Base-by-base conservation (phyloP, 495 filamentous ascomycete genomes). In the Symbiotaphrina buchneri region DNA sequence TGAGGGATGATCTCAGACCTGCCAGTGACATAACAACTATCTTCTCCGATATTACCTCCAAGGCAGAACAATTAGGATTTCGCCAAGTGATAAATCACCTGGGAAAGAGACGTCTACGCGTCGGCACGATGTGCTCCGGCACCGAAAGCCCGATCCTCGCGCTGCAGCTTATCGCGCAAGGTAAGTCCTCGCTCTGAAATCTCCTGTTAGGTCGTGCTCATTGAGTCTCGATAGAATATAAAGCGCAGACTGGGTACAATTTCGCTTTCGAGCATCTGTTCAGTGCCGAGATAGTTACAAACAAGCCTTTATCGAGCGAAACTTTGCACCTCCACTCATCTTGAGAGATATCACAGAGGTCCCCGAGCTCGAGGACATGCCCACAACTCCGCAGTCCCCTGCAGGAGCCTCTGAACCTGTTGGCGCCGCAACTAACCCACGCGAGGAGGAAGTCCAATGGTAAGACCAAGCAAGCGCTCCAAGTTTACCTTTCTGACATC, bases 51-150 rank as follows among this genome's bases (percentile, higher is more conserved):
- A 43, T 67, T n/a, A 52, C 54, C 3, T 14, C 32, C 4, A 49
- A 47, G 5, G 59, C 62, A 10, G 18, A 59, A 6, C 28, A 25
- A 4, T 31, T 53, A 11, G 48, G 50, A 2, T 41, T 66, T 5
- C 39, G 31, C 0, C 26, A 47, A 2, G 47, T 58, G 18, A 31
- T 68, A 10, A 32, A 43, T 3, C 39, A 44, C 16, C 36, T 68
- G 1, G 46, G 51, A 7, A 39, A 43, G 10, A 45, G 56, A 24
- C 49, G 52, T 19, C 41, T 85, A 6, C 60, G 59, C 1, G 60
- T 85, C 15, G 78, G 61, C 1, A 91, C 81, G 0, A 65, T 83
- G 44, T 91, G 79, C 41, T 84, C 77, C 7, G 81, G 81, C 3
- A 87, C 80, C 0, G 81, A 91, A 39, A 69, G 66, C 18, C 81